phyloP scores from a whole-genome alignment of 1,284 basidiomycete genomes.

The Pisolithus thermaeus region DNA sequence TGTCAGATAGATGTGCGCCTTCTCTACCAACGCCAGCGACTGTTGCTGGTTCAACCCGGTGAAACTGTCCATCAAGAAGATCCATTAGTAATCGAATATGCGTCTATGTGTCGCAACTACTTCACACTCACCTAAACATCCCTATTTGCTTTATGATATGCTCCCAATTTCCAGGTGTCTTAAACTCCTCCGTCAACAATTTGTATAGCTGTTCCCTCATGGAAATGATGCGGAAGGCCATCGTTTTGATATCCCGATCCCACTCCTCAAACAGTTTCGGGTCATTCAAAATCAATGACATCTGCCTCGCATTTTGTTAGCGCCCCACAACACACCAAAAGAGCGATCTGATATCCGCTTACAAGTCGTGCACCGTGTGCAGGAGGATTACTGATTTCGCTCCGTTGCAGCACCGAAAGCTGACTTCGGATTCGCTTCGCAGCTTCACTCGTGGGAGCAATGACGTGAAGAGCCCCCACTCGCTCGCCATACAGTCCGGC shows the following conservation, averaged over 20 bases:
- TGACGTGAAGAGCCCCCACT: slow-evolving; percentile 79
- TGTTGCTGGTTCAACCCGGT: slow-evolving; percentile 71
- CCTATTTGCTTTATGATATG: slow-evolving; percentile 91
- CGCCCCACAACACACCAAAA: background rate
- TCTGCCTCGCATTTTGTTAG: slow-evolving; percentile 35
- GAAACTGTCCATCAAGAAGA: slow-evolving; percentile 44
- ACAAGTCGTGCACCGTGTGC: slow-evolving; percentile 87
- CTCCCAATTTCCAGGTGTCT: slow-evolving; percentile 91
- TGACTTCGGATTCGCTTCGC: slow-evolving; percentile 78
- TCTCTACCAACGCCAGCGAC: slow-evolving; percentile 67
- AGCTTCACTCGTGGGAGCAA: slow-evolving; percentile 55
- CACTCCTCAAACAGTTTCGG: slow-evolving; percentile 74
- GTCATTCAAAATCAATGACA: slow-evolving; percentile 76
- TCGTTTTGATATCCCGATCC: slow-evolving; percentile 86
- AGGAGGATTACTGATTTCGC: slow-evolving; percentile 93
- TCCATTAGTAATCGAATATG: slow-evolving; percentile 8
- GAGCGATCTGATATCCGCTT: slow-evolving; percentile 14
- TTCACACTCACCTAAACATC: slow-evolving; percentile 73
- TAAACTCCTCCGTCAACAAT: slow-evolving; percentile 74
- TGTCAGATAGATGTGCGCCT: slow-evolving; percentile 87
- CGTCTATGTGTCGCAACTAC: too few relatives aligned
- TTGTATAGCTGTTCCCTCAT: slow-evolving; percentile 83
- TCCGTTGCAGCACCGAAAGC: slow-evolving; percentile 80
- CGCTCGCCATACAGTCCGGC: slow-evolving; percentile 92
- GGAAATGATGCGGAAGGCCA: slow-evolving; percentile 87